Conservation (phyloP, 2,329 filamentous ascomycete species). For the Pseudogymnoascus sp. region DNA sequence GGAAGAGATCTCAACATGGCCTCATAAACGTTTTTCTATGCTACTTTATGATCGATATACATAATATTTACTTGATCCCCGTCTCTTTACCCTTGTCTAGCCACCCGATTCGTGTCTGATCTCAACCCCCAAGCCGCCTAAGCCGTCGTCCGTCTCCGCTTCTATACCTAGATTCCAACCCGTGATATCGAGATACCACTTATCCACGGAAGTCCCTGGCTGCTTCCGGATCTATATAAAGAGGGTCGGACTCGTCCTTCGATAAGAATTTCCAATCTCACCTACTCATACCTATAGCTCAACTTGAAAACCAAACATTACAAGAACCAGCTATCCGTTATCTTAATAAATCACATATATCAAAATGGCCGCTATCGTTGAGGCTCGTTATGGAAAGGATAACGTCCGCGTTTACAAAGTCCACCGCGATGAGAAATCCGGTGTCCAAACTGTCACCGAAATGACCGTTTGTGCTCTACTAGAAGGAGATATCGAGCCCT, state of each 20-base stretch:
- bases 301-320: background rate
- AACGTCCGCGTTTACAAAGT: slow-evolving; percentile 98
- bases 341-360: background rate
- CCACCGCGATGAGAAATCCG: slow-evolving; percentile 66
- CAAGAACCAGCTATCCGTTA: background rate
- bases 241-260: background rate
- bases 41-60: background rate
- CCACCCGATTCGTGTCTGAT: background rate
- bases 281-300: background rate
- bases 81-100: background rate
- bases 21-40: slow-evolving; percentile 6
- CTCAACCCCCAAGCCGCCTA: background rate
- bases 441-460: slow-evolving; percentile 79
- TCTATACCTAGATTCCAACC: background rate
- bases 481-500: slow-evolving; percentile 82
- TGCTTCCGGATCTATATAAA: slow-evolving; percentile 6
- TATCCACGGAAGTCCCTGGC: background rate
- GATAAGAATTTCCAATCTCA: background rate
- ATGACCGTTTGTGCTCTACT: slow-evolving; percentile 92
- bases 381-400: slow-evolving; percentile 85
- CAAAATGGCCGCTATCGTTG: slow-evolving; percentile 48
- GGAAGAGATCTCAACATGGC: slow-evolving; percentile 6
- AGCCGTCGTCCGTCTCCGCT: slow-evolving; percentile 2
- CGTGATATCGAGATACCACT: slow-evolving; percentile 5
- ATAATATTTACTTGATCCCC: slow-evolving; percentile 3